Base-by-base conservation (phyloP, 208 protist genomes). In the Angomonas ambiguus region DNA sequence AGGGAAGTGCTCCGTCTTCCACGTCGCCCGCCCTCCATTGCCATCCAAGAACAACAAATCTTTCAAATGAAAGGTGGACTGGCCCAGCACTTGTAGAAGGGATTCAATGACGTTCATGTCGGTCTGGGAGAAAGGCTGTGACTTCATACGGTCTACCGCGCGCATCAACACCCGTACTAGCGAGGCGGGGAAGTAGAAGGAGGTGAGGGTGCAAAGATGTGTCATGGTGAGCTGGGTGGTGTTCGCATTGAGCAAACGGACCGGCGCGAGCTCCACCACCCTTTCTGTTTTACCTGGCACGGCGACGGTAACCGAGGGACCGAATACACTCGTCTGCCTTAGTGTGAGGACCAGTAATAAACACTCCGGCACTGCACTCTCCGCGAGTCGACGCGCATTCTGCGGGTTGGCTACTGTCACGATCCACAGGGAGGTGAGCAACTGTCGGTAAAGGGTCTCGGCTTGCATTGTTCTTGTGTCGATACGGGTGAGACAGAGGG, bases 31-130 rank as follows among this genome's bases (percentile, higher is more conserved):
- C 72, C 80, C 79, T 33, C 86, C 76, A 62, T 66, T 64, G 20
- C 91, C 91, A 22, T 79, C 65, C 34, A 90, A 92, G 71, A 91
- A 92, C 33, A 93, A 72, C 20, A 81, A 48, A 53, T 56, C 59
- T 13, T 62, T 73, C 10, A 79, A 76, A 62, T 80, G 72, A 38
- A 73, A 74, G 24, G 77, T 75, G 28, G 58, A 72, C 11, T 45
- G 38, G 65, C 68, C 62, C 25, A 91, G 53, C 8, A 85, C 80
- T 62, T 93, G 72, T 27, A 96, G 73, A 64, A 94, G 61, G 42
- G 79, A 76, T 62, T 92, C 85, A 25, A 94, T 62, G 27, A 93
- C 72, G 41, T 87, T 76, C n/a, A 74, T 71, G 69, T 96, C 91
- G 0, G 80, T 88, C 45, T 82, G 70, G 34, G 77, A 81, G 16